Conservation (phyloP, 495 filamentous ascomycete species). For the Clohesyomyces aquaticus region DNA sequence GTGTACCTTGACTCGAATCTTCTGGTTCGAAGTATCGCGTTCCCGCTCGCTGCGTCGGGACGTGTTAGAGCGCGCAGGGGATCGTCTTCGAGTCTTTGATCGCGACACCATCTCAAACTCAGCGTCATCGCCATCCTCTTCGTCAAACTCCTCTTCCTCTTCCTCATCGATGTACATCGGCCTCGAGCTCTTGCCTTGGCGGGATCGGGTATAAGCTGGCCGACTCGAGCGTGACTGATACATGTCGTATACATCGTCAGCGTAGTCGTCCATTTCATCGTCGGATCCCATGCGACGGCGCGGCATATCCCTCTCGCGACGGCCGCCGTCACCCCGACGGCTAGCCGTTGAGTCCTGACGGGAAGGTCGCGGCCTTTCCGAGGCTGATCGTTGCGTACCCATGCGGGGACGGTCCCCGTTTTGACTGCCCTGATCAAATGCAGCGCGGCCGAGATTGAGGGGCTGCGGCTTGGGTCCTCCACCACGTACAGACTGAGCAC, state of each 20-base stretch:
- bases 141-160: conserved; percentile 66
- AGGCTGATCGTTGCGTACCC: conserved; percentile 44
- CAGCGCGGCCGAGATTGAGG: conserved; percentile 48
- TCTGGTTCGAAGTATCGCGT: conserved; percentile 40
- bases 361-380: conserved; percentile 44
- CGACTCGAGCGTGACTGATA: conserved; percentile 50
- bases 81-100: conserved; percentile 34
- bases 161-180: conserved; percentile 59
- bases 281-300: conserved; percentile 26
- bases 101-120: conserved; percentile 80
- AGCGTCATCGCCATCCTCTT: conserved; percentile 64
- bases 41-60: conserved; percentile 42
- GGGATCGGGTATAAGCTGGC: conserved; percentile 25
- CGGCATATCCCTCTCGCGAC: conserved; percentile 38
- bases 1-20: conserved; percentile 90
- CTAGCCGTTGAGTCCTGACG: conserved; percentile 24
- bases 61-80: conserved; percentile 39
- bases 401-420: conserved; percentile 44
- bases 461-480: conserved; percentile 45
- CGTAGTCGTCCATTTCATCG: conserved; percentile 59
- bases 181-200: conserved; percentile 33
- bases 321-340: conserved; percentile 8
- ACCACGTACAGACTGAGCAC: conserved; percentile 43
- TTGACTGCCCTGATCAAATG: conserved; percentile 46
- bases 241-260: conserved; percentile 72